Conservation (phyloP, 768 basidiomycete species). For the Lepiota brunneoincarnata region DNA sequence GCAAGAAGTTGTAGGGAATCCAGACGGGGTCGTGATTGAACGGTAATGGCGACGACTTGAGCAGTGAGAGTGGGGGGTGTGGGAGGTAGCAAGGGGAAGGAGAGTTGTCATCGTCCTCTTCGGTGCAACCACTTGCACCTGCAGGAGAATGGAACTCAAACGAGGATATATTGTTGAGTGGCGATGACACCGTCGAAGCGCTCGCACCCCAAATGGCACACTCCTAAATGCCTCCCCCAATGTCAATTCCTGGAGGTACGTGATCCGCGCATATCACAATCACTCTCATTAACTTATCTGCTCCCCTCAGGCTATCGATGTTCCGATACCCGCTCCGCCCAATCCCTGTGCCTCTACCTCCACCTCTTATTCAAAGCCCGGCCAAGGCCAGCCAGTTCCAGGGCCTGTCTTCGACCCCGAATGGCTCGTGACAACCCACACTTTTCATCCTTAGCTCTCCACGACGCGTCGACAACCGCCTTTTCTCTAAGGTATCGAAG, state of each 20-base stretch:
- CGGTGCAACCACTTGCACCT: background rate
- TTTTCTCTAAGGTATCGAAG: conserved; percentile 59
- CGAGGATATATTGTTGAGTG: conserved; percentile 47
- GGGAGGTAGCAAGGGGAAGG: background rate
- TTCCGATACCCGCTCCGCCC: conserved; percentile 27
- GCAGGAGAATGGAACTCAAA: conserved; percentile 41
- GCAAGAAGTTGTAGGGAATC: conserved; percentile 40
- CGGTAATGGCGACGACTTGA: conserved; percentile 39
- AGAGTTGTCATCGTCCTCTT: background rate
- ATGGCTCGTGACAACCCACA: conserved; percentile 92
- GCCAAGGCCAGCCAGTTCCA: no score
- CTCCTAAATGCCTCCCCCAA: conserved; percentile 79
- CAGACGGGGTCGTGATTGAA: conserved; percentile 51
- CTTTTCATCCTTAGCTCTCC: conserved; percentile 79
- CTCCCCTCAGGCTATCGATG: conserved; percentile 61
- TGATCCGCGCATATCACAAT: background rate
- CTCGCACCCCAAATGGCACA: conserved; percentile 29
- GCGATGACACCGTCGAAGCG: conserved; percentile 39
- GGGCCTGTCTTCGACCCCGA: conserved; percentile 75
- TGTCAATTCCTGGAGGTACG: conserved; percentile 80
- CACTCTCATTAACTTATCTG: background rate
- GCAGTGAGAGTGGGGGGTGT: conserved; percentile 6
- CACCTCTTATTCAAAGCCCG: background rate
- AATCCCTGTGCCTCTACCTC: conserved; percentile 9
- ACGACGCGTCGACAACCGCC: conserved; percentile 41